Conservation (phyloP, 2,329 filamentous ascomycete species). For the Helicocarpus griseus region DNA sequence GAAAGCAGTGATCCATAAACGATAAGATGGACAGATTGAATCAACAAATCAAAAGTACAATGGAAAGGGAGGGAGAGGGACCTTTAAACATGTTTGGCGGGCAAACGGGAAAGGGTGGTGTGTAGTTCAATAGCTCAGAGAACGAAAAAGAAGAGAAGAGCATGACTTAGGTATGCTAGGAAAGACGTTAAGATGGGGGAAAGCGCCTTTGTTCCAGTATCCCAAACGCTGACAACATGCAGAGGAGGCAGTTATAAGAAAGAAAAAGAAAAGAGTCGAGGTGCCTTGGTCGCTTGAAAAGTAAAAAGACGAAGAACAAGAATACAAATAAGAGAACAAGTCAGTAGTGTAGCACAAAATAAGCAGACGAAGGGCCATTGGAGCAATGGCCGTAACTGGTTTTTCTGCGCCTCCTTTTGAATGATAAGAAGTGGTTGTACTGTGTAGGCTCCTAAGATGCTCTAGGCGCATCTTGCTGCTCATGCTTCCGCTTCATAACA, state of each 20-base stretch:
- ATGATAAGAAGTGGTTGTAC: neutral
- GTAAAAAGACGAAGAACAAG: neutral
- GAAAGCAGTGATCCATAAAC: neutral
- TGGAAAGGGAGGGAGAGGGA: neutral
- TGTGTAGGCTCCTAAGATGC: conserved; percentile 9
- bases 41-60: neutral
- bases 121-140: no score
- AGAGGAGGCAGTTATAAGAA: neutral
- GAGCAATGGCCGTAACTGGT: no score
- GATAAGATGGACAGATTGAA: neutral
- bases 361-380: no score
- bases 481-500: conserved; percentile 48
- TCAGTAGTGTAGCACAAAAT: no score
- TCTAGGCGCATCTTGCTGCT: conserved; percentile 8
- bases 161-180: neutral
- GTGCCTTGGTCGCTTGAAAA: neutral
- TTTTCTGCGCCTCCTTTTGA: no score
- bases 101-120: neutral
- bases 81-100: neutral
- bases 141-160: neutral
- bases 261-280: neutral
- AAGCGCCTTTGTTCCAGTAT: neutral
- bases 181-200: neutral
- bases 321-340: neutral
- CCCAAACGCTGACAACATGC: neutral